phyloP scores from a whole-genome alignment of 208 protist genomes.

The Wallacemonas sp. region DNA sequence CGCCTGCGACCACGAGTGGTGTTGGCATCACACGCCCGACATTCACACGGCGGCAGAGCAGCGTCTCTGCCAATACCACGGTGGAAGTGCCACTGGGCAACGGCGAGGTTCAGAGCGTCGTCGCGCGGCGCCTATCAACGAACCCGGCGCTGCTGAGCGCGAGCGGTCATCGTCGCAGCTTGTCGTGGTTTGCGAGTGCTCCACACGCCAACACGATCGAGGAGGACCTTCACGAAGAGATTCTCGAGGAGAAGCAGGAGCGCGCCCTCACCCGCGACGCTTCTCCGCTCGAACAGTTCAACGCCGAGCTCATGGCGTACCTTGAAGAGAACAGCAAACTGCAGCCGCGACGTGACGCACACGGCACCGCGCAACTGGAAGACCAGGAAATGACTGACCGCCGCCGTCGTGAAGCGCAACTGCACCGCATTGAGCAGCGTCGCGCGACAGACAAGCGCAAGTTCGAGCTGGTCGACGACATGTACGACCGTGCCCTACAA shows the following conservation, averaged over 20 bases:
- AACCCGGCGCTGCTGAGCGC: background rate
- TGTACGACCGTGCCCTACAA: slow-evolving; percentile 59
- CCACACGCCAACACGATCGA: slow-evolving; percentile 13
- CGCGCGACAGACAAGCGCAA: slow-evolving; percentile 26
- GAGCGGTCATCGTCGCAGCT: background rate
- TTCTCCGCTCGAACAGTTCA: slow-evolving; percentile 12
- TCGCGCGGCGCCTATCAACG: background rate
- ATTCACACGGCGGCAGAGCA: slow-evolving; percentile 3
- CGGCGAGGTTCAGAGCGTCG: background rate
- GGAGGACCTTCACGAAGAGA: slow-evolving; percentile 24
- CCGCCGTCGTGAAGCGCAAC: slow-evolving; percentile 36
- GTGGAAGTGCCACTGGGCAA: background rate
- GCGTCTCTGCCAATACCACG: background rate
- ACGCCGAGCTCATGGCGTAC: slow-evolving; percentile 14
- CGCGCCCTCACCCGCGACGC: background rate
- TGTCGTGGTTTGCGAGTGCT: slow-evolving; percentile 7
- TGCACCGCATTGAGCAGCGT: slow-evolving; percentile 39
- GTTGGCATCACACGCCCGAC: background rate
- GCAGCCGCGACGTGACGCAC: background rate
- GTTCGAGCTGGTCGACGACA: slow-evolving; percentile 78
- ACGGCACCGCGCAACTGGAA: slow-evolving; percentile 5
- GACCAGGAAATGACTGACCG: slow-evolving; percentile 17
- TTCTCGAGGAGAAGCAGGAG: slow-evolving; percentile 19
- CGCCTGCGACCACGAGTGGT: background rate
- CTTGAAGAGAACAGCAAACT: slow-evolving; percentile 16